Conservation (phyloP, 2,329 filamentous ascomycete genomes). For the Amesomyces nigricolor region DNA sequence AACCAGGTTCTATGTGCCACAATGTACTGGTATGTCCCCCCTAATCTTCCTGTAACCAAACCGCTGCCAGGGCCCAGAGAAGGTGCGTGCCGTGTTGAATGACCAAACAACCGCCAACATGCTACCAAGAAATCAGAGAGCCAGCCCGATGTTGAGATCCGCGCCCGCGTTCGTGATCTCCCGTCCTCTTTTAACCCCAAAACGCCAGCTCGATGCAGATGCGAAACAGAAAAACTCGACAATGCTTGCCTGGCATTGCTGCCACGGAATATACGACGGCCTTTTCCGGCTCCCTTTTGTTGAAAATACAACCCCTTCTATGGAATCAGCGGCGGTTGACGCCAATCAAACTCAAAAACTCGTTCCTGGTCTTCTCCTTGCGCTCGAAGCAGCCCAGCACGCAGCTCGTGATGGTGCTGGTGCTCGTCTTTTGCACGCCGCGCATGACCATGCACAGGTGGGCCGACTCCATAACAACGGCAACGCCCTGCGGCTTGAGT, state of each 20-base stretch:
- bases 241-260: constrained; percentile 10
- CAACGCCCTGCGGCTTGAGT: constrained; percentile 87
- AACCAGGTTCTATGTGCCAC: background rate
- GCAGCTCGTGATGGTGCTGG: constrained; percentile 89
- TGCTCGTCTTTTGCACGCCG: constrained; percentile 87
- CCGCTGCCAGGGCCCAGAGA: background rate
- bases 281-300: constrained; percentile 12
- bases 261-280: background rate
- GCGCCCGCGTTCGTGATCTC: constrained; percentile 1
- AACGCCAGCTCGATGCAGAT: constrained; percentile 18
- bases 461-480: constrained; percentile 93
- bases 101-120: constrained; percentile 8
- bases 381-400: constrained; percentile 95
- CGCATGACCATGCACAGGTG: constrained; percentile 99
- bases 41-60: background rate
- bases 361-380: constrained; percentile 88
- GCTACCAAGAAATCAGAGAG: constrained; percentile 8
- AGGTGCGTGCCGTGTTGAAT: constrained; percentile 18
- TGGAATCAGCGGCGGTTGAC: constrained; percentile 42
- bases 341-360: constrained; percentile 78
- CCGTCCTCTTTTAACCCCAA: constrained; percentile 1
- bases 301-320: constrained; percentile 10
- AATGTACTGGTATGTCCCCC: background rate
- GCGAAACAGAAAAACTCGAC: background rate
- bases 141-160: constrained; percentile 27